These are phyloP conservation scores for Naegleria fowleri DNA, from an alignment of 208 protist genomes.

Conservation along the genomic window DNA sequence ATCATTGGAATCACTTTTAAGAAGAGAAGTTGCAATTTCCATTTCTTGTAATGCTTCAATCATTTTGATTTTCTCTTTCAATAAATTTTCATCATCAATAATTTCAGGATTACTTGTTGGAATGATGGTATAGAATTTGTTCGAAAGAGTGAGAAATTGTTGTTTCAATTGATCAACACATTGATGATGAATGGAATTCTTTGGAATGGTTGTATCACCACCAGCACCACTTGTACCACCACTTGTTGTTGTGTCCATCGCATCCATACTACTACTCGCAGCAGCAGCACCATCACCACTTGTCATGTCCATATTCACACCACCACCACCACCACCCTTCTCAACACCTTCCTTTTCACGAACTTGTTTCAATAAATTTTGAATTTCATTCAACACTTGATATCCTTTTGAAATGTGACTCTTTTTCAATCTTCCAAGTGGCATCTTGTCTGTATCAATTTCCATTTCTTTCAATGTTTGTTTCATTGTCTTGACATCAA, in stretches of 20 bases:
- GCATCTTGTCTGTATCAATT: conserved; percentile 68
- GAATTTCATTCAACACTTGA: background rate
- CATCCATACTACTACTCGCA: background rate
- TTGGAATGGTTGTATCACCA: background rate
- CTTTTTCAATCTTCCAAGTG: conserved; percentile 70
- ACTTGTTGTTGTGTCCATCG: background rate
- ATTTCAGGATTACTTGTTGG: background rate
- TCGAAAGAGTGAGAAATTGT: background rate
- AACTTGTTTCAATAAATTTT: background rate
- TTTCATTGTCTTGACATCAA: conserved; percentile 48
- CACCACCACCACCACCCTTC: too few species aligned
- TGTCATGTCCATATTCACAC: background rate
- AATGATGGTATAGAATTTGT: conserved; percentile 20
- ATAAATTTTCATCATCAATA: background rate
- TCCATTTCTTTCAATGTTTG: conserved; percentile 62
- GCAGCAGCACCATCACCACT: background rate
- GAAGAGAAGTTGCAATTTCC: conserved; percentile 53
- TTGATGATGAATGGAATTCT: background rate
- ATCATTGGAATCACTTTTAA: background rate
- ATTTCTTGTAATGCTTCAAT: conserved; percentile 67
- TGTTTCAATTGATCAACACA: too few species aligned
- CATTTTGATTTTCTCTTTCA: conserved; percentile 58
- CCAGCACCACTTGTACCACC: too few species aligned
- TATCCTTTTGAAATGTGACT: conserved; percentile 58
- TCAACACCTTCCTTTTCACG: background rate